Percentiles rank a stretch among this genome's conserved stretches.
Evolutionary conservation across 768 basidiomycete genomes (phyloP).

Genomic region (Lactarius vividus): DNA sequence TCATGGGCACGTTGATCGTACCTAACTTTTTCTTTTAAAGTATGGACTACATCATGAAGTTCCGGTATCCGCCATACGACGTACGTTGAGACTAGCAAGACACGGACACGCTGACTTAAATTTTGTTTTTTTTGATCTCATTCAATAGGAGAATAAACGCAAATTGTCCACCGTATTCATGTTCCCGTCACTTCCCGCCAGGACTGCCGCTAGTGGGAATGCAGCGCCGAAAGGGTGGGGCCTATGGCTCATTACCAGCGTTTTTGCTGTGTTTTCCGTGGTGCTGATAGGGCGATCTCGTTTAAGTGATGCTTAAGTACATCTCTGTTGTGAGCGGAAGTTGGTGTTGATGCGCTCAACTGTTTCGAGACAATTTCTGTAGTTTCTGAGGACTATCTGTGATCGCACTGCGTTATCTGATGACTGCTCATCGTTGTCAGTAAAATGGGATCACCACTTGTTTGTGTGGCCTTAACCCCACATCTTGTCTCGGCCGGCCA

Average conservation of each 20-base stretch:
- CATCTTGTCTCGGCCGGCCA: too few species aligned
- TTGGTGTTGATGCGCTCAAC: not conserved
- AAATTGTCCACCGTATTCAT: conserved; percentile 34
- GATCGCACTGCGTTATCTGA: not conserved
- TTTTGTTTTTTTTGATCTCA: conserved; percentile 5
- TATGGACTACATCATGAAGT: conserved; percentile 35
- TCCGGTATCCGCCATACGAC: conserved; percentile 41
- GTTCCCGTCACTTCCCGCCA: conserved; percentile 41
- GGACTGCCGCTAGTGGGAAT: conserved; percentile 34
- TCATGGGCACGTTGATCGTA: not conserved
- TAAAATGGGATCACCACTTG: not conserved
- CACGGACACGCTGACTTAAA: not conserved
- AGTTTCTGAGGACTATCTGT: not conserved
- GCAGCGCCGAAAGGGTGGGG: conserved; percentile 28
- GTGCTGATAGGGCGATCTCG: not conserved
- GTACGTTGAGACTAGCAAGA: conserved; percentile 28
- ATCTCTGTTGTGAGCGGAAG: not conserved
- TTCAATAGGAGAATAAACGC: conserved; percentile 28
- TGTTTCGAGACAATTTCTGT: not conserved
- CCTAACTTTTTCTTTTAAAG: conserved; percentile 24
- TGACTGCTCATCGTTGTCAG: not conserved
- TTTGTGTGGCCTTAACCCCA: too few species aligned
- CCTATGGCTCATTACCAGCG: conserved; percentile 41
- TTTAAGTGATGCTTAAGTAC: conserved; percentile 2
- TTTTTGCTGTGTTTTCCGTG: conserved; percentile 32